A percentile compares a stretch with the other conserved stretches of the same genome.
These are phyloP conservation scores for Fusarium protoensiforme DNA, from an alignment of 2,329 filamentous ascomycete species.

Conservation along the genomic window DNA sequence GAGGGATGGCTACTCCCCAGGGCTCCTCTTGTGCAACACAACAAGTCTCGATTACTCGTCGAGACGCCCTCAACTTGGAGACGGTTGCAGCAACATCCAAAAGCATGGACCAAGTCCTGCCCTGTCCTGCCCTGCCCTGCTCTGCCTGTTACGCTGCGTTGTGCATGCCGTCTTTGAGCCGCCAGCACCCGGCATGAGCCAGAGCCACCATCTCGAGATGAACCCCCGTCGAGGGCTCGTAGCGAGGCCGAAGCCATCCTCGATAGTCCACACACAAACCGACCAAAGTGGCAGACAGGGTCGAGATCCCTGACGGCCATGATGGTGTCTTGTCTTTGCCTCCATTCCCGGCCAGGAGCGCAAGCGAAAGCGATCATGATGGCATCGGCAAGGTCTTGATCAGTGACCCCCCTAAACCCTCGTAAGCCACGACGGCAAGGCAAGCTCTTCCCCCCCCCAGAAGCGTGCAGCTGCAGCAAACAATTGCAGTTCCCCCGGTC, in stretches of 20 bases:
- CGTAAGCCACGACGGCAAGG: slow-evolving; percentile 23
- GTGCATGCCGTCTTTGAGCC: slow-evolving; percentile 20
- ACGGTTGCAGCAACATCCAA: neutral
- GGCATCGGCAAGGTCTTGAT: slow-evolving; percentile 21
- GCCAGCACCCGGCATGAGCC: slow-evolving; percentile 32
- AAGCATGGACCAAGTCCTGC: neutral
- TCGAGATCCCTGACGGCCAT: slow-evolving; percentile 12
- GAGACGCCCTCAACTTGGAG: slow-evolving; percentile 1
- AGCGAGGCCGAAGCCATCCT: slow-evolving; percentile 31
- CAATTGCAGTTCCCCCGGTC: slow-evolving; percentile 19
- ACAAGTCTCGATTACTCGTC: slow-evolving; percentile 18
- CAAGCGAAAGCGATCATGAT: slow-evolving; percentile 9
- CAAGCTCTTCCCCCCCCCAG: slow-evolving; percentile 22
- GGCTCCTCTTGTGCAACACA: slow-evolving; percentile 27
- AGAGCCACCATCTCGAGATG: slow-evolving; percentile 15
- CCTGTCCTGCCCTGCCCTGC: neutral
- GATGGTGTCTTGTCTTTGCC: slow-evolving; percentile 4
- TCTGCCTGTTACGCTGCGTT: neutral
- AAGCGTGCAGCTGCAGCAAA: slow-evolving; percentile 40
- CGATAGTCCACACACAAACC: slow-evolving; percentile 22
- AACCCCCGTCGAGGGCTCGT: neutral
- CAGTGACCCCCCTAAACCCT: neutral
- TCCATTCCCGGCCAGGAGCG: slow-evolving; percentile 24
- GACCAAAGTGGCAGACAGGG: slow-evolving; percentile 9
- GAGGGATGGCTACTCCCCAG: slow-evolving; percentile 5